Base-by-base conservation (phyloP, 345 rosid species). In the Lenwebbia sp. region DNA sequence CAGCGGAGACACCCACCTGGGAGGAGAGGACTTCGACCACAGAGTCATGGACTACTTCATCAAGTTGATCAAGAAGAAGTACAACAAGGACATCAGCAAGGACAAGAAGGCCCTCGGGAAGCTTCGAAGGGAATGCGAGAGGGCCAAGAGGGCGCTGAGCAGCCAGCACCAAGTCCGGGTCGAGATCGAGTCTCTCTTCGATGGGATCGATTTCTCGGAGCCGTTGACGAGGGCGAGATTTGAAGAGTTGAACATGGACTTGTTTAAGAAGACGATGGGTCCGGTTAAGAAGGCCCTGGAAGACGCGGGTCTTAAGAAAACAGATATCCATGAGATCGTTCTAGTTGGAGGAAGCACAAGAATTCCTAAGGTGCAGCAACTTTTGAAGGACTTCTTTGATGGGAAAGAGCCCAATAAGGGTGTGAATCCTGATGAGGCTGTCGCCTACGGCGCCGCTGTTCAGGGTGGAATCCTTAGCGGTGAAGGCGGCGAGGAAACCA, bases 111-210 rank as follows among this genome's bases (percentile, higher is more conserved):
- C 99, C 86, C 89, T 96, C 51, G 99, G 99, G 83, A 97, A 97
- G 89, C 96, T 97, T 78, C 85, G 98, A 88, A 95, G 98, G 92
- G 99, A 97, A 90, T 85, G 90, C 86, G 99, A 97, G 89, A 94
- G 99, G 75, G 99, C 99, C 89, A 97, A 97, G 96, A 94, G 99
- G 92, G 99, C 99, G 82, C 95, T 97, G 76, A 97, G 99, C 51
- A 96, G 99, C 93, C 99, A 97, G 96, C 99, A 97, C 89, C 99
- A 96, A 89, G 96, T 97, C 91, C 97, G 98, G 10, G 99, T 96
- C 60, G 99, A 97, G 88, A 97, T 97, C 81, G 99, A 97, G 86
- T 97, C 99, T 6, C 99, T 97, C 83, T 92, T 94, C 56, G 98
- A 96, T 83, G 99, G 99, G 9, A 14, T 89, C 3, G 99, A 97